A percentile compares a stretch with the other conserved stretches of the same genome.
Evolutionary conservation across 2,329 filamentous ascomycete genomes (phyloP).

Genomic region (Endoconidiophora polonica): DNA sequence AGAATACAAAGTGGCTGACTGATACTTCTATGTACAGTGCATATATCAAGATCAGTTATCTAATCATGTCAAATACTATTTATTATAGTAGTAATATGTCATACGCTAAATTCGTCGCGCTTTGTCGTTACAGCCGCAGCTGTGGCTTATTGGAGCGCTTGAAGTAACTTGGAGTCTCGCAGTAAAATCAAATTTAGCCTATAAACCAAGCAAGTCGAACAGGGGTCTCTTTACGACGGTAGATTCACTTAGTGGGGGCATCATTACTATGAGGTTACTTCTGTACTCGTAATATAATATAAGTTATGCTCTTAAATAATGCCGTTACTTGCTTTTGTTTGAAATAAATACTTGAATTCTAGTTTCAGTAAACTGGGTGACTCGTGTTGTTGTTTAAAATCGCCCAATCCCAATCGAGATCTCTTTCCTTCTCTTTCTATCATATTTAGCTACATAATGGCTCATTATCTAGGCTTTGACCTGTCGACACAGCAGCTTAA

Average conservation of each 20-base stretch:
- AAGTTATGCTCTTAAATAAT: no score
- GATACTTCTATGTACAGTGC: background rate
- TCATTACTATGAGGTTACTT: background rate
- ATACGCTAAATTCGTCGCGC: background rate
- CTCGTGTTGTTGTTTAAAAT: no score
- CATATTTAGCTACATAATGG: background rate
- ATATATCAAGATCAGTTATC: background rate
- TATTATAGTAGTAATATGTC: no score
- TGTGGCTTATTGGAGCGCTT: slow-evolving; percentile 2
- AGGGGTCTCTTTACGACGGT: background rate
- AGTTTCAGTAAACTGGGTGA: no score
- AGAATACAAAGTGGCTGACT: no score
- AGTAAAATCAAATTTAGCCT: background rate
- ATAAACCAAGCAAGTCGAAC: background rate
- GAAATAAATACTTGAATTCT: no score
- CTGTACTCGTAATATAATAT: no score
- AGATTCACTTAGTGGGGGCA: background rate
- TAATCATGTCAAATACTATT: no score
- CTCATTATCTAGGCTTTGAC: slow-evolving; percentile 78
- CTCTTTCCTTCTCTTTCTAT: no score
- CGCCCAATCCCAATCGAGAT: no score
- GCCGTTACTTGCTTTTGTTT: no score
- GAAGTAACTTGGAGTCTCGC: background rate
- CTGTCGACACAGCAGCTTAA: slow-evolving; percentile 95
- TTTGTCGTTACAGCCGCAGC: background rate